Conservation (phyloP, 148 eudicot genomes). For the Suaeda aralocaspica region DNA sequence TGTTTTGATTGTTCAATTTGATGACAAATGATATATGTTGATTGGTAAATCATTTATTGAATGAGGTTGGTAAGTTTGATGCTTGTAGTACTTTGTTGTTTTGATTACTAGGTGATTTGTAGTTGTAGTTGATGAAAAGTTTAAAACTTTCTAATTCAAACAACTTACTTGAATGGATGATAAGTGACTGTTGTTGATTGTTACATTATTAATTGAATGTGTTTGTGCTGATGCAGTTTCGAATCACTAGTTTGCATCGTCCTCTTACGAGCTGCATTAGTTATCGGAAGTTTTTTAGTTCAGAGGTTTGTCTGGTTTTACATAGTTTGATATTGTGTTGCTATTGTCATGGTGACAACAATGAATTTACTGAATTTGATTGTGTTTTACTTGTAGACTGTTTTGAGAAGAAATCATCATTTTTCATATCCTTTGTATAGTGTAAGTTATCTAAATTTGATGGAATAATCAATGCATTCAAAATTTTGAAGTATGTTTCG, state of each 20-base stretch:
- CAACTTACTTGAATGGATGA: neutral
- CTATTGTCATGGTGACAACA: neutral
- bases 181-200: conserved; percentile 5
- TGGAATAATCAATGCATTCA: neutral
- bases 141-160: neutral
- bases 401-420: conserved; percentile 32
- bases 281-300: conserved; percentile 35
- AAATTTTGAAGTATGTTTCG: neutral
- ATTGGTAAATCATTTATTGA: too few relatives aligned
- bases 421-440: conserved; percentile 35
- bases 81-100: too few relatives aligned
- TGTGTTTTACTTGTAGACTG: conserved; percentile 36
- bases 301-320: conserved; percentile 43
- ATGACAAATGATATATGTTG: too few relatives aligned
- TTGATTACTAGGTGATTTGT: neutral
- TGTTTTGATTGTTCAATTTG: too few relatives aligned
- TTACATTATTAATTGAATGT: neutral
- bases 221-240: conserved; percentile 36
- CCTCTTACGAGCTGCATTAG: conserved; percentile 37
- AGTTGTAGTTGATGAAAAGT: conserved; percentile 8
- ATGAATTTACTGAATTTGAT: conserved; percentile 6
- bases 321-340: neutral
- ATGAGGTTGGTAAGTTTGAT: too few relatives aligned
- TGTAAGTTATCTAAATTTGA: conserved; percentile 28
- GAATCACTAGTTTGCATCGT: conserved; percentile 29